A percentile compares a stretch with the other conserved stretches of the same genome.
Evolutionary conservation across 2,329 filamentous ascomycete species (phyloP).

Genomic region (Whalleya microplaca): DNA sequence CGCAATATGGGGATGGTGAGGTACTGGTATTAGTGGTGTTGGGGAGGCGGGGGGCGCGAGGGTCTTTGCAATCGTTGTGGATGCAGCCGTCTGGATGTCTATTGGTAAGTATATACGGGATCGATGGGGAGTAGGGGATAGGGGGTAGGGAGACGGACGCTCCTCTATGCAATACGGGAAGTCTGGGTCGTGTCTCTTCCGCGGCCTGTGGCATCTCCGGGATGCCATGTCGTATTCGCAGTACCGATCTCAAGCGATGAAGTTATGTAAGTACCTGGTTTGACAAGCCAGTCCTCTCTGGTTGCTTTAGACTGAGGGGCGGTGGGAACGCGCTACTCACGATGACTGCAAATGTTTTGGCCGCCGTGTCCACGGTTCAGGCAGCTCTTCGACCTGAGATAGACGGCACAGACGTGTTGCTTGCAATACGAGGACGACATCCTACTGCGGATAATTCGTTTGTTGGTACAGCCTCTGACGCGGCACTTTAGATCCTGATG

Average conservation of each 20-base stretch:
- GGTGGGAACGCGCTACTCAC: slow-evolving; percentile 7
- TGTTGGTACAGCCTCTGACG: slow-evolving; percentile 15
- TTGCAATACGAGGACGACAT: slow-evolving; percentile 15
- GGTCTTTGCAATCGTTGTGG: slow-evolving; percentile 18
- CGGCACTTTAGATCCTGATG: slow-evolving; percentile 21
- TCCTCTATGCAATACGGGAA: slow-evolving; percentile 18
- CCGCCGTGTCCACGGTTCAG: slow-evolving; percentile 20
- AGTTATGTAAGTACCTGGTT: neutral
- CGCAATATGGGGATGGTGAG: slow-evolving; percentile 15
- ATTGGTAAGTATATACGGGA: neutral
- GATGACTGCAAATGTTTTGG: slow-evolving; percentile 18
- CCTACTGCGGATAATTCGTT: slow-evolving; percentile 6
- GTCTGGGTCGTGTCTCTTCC: slow-evolving; percentile 8
- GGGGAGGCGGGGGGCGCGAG: slow-evolving; percentile 3
- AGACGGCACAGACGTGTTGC: slow-evolving; percentile 13
- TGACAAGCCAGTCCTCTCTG: neutral
- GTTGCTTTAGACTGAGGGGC: neutral
- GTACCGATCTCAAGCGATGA: slow-evolving; percentile 10
- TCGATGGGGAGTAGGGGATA: neutral
- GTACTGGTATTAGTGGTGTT: too few relatives aligned
- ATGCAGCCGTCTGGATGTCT: slow-evolving; percentile 20
- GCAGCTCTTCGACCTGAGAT: slow-evolving; percentile 6
- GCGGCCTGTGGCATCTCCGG: slow-evolving; percentile 7
- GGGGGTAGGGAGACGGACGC: slow-evolving; percentile 10
- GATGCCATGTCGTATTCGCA: slow-evolving; percentile 8